Evolutionary conservation across 2,329 filamentous ascomycete genomes (phyloP).

Genomic region (Zymoseptoria ardabiliae): DNA sequence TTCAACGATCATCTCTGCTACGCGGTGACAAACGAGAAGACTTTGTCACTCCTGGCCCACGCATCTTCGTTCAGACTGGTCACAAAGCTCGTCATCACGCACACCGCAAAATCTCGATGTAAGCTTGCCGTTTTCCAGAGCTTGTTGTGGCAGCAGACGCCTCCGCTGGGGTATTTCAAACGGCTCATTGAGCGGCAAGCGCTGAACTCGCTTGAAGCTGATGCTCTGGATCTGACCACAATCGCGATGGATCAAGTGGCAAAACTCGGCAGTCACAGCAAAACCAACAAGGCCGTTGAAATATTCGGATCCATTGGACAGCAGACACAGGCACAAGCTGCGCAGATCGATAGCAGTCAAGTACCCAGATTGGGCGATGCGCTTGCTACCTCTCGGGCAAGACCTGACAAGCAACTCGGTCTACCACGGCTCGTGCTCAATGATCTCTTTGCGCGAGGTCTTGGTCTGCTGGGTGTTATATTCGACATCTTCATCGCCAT

Average conservation of each 20-base stretch:
- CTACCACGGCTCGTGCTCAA: slow-evolving; percentile 24
- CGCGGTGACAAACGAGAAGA: slow-evolving; percentile 56
- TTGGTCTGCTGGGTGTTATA: slow-evolving; percentile 22
- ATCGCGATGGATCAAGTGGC: slow-evolving; percentile 71
- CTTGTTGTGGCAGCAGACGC: slow-evolving; percentile 69
- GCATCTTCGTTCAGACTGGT: slow-evolving; percentile 71
- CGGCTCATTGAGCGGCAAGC: slow-evolving; percentile 57
- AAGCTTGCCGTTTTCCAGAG: slow-evolving; percentile 83
- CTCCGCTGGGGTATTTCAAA: slow-evolving; percentile 35
- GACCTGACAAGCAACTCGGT: slow-evolving; percentile 13
- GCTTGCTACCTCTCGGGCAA: slow-evolving; percentile 4
- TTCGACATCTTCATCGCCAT: slow-evolving; percentile 40
- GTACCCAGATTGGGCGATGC: slow-evolving; percentile 11
- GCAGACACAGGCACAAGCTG: slow-evolving; percentile 49
- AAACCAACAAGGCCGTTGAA: slow-evolving; percentile 69
- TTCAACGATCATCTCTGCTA: slow-evolving; percentile 55
- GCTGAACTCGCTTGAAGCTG: slow-evolving; percentile 63
- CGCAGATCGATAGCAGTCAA: slow-evolving; percentile 33
- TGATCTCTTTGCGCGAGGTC: slow-evolving; percentile 22
- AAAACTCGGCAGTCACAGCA: slow-evolving; percentile 63
- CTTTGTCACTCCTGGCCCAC: slow-evolving; percentile 79
- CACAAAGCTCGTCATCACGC: slow-evolving; percentile 88
- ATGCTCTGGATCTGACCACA: slow-evolving; percentile 68
- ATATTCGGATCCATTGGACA: slow-evolving; percentile 71
- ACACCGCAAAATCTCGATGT: slow-evolving; percentile 83